phyloP scores from a whole-genome alignment of 371 early-diverging fungal genomes.

The Actinomortierella ambigua region DNA sequence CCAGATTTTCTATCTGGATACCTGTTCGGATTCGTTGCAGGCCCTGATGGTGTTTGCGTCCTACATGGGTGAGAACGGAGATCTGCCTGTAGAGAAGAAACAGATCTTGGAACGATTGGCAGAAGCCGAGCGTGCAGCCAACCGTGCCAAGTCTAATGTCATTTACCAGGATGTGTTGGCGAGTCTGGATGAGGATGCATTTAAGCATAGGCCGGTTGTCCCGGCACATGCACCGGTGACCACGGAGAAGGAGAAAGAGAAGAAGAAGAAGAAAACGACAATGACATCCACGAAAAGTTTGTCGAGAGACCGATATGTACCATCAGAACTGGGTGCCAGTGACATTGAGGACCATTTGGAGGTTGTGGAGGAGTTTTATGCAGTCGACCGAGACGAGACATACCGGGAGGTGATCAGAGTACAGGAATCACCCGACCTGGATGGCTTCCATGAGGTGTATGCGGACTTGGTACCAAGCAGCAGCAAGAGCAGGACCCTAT shows the following conservation, averaged over 20 bases:
- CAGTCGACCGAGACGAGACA: constrained; percentile 35
- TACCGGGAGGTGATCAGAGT: constrained; percentile 28
- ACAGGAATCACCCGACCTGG: constrained; percentile 26
- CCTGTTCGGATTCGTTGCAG: constrained; percentile 79
- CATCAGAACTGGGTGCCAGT: too few species aligned
- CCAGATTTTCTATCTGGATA: constrained; percentile 67
- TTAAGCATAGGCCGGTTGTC: too few species aligned
- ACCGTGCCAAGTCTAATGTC: constrained; percentile 36
- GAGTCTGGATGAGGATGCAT: neutral
- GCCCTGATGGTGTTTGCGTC: constrained; percentile 59
- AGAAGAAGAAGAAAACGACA: too few species aligned
- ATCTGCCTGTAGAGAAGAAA: constrained; percentile 39
- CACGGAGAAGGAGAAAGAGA: too few species aligned
- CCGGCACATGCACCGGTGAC: too few species aligned
- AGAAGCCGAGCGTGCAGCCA: constrained; percentile 34
- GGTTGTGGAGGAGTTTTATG: constrained; percentile 61
- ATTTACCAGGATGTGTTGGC: constrained; percentile 47
- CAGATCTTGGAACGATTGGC: constrained; percentile 35
- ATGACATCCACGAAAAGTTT: too few species aligned
- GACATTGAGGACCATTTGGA: constrained; percentile 27
- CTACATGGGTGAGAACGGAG: constrained; percentile 38
- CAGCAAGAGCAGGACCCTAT: neutral
- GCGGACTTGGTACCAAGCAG: constrained; percentile 16
- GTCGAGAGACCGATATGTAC: too few species aligned
- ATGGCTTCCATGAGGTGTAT: constrained; percentile 44